phyloP scores from a whole-genome alignment of 371 early-diverging fungal species.

The Lichtheimia hyalospora region DNA sequence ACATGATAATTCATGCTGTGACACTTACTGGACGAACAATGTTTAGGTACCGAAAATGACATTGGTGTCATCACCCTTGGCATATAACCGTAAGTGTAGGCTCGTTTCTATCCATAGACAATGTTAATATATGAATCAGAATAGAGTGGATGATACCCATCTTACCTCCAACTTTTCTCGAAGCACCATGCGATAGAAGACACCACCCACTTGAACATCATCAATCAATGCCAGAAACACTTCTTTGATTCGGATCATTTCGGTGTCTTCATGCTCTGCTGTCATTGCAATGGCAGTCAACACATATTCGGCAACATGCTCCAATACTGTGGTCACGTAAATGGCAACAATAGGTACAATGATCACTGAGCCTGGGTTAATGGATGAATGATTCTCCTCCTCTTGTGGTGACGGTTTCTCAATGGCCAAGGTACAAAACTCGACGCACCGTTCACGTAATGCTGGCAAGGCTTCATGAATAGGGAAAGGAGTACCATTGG shows the following conservation, averaged over 20 bases:
- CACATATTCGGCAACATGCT: constrained; percentile 65
- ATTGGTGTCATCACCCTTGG: constrained; percentile 5
- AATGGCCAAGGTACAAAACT: constrained; percentile 55
- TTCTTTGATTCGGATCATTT: constrained; percentile 57
- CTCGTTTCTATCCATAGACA: constrained; percentile 14
- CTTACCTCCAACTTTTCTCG: constrained; percentile 38
- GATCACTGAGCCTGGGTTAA: background rate
- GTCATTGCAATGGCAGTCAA: constrained; percentile 44
- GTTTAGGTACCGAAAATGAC: constrained; percentile 2
- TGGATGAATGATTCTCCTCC: too few species aligned
- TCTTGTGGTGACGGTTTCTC: too few species aligned
- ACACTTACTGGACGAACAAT: constrained; percentile 5
- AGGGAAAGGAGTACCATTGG: constrained; percentile 15
- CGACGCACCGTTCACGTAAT: constrained; percentile 56
- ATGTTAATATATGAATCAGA: too few species aligned
- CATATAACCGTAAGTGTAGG: constrained; percentile 9
- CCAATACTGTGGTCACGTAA: constrained; percentile 66
- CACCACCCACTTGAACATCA: constrained; percentile 49
- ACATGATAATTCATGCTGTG: background rate
- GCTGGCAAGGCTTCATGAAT: constrained; percentile 22
- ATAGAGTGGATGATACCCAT: too few species aligned
- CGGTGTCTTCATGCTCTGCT: constrained; percentile 52
- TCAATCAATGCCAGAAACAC: constrained; percentile 49
- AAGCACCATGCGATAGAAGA: constrained; percentile 48
- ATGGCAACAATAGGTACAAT: constrained; percentile 66